Conservation (phyloP, 2,329 filamentous ascomycete species). For the Tolypocladium pustulatum region DNA sequence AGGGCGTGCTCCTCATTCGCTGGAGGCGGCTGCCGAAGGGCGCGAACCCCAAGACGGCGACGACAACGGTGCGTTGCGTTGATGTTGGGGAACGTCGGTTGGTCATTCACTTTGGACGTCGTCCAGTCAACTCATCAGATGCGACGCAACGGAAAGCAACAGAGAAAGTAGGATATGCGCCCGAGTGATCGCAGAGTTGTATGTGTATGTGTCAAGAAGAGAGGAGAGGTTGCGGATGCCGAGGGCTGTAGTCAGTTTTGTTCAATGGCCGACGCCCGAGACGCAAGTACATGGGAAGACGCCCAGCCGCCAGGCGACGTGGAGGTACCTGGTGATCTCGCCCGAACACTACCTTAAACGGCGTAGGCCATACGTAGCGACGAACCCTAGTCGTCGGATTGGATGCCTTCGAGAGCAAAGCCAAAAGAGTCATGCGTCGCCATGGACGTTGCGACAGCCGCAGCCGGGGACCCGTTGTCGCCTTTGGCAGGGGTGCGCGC, state of each 20-base stretch:
- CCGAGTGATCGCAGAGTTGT: background rate
- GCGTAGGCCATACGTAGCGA: no score
- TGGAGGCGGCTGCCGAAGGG: slow-evolving; percentile 2
- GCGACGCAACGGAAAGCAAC: background rate
- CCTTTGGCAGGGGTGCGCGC: background rate
- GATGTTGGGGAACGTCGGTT: background rate
- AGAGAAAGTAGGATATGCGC: background rate
- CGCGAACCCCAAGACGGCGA: background rate
- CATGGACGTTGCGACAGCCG: no score
- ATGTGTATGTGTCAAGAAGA: background rate
- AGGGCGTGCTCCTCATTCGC: slow-evolving; percentile 5
- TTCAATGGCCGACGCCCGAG: background rate
- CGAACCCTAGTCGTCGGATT: no score
- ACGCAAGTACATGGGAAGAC: background rate
- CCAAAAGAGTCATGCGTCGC: background rate
- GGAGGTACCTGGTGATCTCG: background rate
- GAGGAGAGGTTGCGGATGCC: background rate
- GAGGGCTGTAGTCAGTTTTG: slow-evolving; percentile 2
- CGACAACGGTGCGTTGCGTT: no score
- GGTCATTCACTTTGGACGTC: background rate
- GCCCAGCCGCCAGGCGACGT: background rate
- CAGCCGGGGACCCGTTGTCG: background rate
- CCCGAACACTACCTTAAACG: no score
- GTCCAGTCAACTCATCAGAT: background rate
- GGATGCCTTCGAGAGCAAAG: background rate